phyloP scores from a whole-genome alignment of 2,329 filamentous ascomycete species.

The Keithomyces neogunnii region DNA sequence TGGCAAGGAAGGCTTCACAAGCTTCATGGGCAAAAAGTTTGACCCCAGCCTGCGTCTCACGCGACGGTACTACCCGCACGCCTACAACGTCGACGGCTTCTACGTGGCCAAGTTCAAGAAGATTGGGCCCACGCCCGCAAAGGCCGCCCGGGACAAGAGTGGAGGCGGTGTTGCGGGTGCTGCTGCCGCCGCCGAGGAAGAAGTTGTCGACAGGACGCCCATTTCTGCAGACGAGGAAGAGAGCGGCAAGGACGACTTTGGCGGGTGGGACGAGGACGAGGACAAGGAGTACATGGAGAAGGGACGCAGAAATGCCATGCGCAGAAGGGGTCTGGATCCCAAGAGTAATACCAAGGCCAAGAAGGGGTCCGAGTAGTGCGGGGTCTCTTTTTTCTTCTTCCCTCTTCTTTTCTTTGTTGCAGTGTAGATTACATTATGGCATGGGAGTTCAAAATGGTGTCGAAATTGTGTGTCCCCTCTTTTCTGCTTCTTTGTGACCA shows the following conservation, averaged over 20 bases:
- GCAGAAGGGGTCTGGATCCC: conserved; percentile 66
- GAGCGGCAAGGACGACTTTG: conserved; percentile 44
- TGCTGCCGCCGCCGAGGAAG: conserved; percentile 31
- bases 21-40: conserved; percentile 86
- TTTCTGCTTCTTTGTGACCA: no score
- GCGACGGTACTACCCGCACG: conserved; percentile 79
- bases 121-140: conserved; percentile 64
- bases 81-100: conserved; percentile 96
- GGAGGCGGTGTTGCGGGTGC: conserved; percentile 1
- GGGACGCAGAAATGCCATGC: conserved; percentile 65
- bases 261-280: conserved; percentile 65
- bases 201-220: conserved; percentile 60
- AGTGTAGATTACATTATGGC: not conserved
- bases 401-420: not conserved
- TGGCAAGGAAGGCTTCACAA: conserved; percentile 86
- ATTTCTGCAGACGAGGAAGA: conserved; percentile 43
- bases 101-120: conserved; percentile 98
- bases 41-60: conserved; percentile 77
- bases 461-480: no score
- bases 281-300: conserved; percentile 64
- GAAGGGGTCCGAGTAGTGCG: not conserved
- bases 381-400: not conserved
- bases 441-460: not conserved
- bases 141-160: conserved; percentile 27
- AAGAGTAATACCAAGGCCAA: conserved; percentile 37